phyloP scores from a whole-genome alignment of 2,329 filamentous ascomycete genomes.

The Thermomyces lanuginosus region DNA sequence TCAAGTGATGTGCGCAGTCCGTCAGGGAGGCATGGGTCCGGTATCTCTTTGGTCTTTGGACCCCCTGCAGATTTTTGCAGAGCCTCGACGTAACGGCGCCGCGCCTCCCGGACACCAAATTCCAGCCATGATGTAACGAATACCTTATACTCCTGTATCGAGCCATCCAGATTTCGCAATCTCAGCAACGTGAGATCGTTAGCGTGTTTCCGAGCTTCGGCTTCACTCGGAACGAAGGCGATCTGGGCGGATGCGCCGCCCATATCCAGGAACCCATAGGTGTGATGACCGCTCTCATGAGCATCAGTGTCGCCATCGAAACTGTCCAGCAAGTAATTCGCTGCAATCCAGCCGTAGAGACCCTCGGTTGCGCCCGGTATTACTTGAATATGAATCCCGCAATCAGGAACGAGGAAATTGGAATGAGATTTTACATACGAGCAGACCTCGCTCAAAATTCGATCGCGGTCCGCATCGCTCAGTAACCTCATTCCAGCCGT shows the following conservation, averaged over 20 bases:
- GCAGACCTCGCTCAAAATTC: slow-evolving; percentile 64
- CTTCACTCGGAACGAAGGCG: slow-evolving; percentile 85
- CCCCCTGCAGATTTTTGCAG: slow-evolving; percentile 52
- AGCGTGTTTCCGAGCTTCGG: slow-evolving; percentile 76
- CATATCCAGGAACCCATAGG: slow-evolving; percentile 97
- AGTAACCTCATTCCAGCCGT: slow-evolving; percentile 90
- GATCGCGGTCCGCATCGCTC: slow-evolving; percentile 52
- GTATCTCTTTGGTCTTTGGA: slow-evolving; percentile 47
- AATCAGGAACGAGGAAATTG: slow-evolving; percentile 76
- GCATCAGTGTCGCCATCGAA: slow-evolving; percentile 59
- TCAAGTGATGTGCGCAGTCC: slow-evolving; percentile 58
- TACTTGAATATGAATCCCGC: slow-evolving; percentile 74
- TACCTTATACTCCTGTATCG: slow-evolving; percentile 63
- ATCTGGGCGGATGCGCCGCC: slow-evolving; percentile 95
- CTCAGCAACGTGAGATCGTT: slow-evolving; percentile 77
- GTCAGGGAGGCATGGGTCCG: slow-evolving; percentile 77
- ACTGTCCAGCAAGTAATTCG: slow-evolving; percentile 84
- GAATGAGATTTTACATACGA: slow-evolving; percentile 63
- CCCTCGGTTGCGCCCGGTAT: slow-evolving; percentile 93
- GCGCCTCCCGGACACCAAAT: slow-evolving; percentile 90
- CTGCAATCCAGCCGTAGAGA: slow-evolving; percentile 91
- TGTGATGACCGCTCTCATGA: slow-evolving; percentile 78
- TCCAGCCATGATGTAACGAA: slow-evolving; percentile 96
- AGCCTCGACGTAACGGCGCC: slow-evolving; percentile 64
- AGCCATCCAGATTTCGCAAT: slow-evolving; percentile 66